phyloP scores from a whole-genome alignment of 768 basidiomycete species.

The Boletus subparvulus region DNA sequence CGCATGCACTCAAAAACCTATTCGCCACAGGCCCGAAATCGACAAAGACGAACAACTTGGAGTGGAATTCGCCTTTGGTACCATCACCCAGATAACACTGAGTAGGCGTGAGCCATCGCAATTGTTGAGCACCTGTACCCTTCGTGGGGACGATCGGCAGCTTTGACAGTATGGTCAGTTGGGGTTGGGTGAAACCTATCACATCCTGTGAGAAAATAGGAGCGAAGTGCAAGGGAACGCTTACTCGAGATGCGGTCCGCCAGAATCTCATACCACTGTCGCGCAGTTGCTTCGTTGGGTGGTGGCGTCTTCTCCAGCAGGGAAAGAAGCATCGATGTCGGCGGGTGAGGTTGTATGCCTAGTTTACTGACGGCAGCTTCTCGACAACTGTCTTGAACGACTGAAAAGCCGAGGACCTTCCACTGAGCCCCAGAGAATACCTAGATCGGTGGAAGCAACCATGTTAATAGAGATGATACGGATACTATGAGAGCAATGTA shows the following conservation, averaged over 20 bases:
- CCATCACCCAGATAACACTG: constrained; percentile 69
- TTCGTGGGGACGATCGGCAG: constrained; percentile 67
- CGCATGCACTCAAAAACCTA: constrained; percentile 81
- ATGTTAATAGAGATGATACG: neutral
- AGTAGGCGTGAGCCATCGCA: constrained; percentile 53
- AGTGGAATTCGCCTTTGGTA: constrained; percentile 60
- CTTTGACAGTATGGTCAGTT: constrained; percentile 57
- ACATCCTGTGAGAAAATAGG: neutral
- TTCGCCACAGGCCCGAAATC: constrained; percentile 85
- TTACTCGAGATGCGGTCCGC: constrained; percentile 61
- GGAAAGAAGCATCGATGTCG: constrained; percentile 56
- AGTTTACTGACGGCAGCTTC: constrained; percentile 60
- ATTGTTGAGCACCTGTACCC: constrained; percentile 29
- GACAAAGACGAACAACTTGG: constrained; percentile 83
- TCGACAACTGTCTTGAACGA: constrained; percentile 54
- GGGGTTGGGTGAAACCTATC: constrained; percentile 56
- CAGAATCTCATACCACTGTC: constrained; percentile 66
- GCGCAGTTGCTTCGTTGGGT: constrained; percentile 50
- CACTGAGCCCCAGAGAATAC: constrained; percentile 71
- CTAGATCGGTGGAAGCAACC: constrained; percentile 35
- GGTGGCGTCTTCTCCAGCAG: constrained; percentile 64
- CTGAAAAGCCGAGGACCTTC: constrained; percentile 72
- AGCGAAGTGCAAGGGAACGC: constrained; percentile 18
- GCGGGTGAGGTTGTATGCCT: constrained; percentile 68
- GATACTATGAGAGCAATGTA: constrained; percentile 21